Conservation (phyloP, 2,329 filamentous ascomycete species). For the Beauveria bassiana region DNA sequence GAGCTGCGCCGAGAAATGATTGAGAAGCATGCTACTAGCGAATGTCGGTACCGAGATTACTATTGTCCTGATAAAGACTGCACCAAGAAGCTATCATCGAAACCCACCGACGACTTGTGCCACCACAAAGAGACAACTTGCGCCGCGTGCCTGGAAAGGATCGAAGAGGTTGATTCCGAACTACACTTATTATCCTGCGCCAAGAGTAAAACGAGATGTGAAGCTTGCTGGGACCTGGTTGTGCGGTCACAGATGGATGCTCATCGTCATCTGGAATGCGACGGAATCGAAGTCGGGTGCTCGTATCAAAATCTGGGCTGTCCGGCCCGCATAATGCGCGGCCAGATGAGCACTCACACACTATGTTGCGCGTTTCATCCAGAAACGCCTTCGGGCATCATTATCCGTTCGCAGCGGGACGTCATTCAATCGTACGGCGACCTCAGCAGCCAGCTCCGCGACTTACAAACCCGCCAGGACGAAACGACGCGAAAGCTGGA, state of each 20-base stretch:
- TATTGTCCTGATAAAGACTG: constrained; percentile 49
- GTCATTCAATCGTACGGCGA: constrained; percentile 37
- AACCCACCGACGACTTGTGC: constrained; percentile 44
- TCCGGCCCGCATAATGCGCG: constrained; percentile 25
- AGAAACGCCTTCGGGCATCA: constrained; percentile 41
- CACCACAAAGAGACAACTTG: constrained; percentile 46
- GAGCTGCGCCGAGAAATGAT: constrained; percentile 46
- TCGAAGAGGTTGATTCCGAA: constrained; percentile 37
- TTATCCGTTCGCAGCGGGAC: constrained; percentile 39
- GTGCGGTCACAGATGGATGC: constrained; percentile 36
- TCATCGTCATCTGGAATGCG: constrained; percentile 42
- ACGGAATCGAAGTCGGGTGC: constrained; percentile 44
- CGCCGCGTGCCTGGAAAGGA: constrained; percentile 42
- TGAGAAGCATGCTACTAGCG: constrained; percentile 46
- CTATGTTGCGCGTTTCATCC: constrained; percentile 43
- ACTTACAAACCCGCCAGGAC: constrained; percentile 26
- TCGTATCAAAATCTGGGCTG: constrained; percentile 30
- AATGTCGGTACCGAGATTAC: constrained; percentile 49
- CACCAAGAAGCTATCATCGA: constrained; percentile 41
- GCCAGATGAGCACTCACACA: constrained; percentile 37
- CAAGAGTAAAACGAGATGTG: constrained; percentile 40
- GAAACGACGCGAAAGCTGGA: constrained; percentile 25
- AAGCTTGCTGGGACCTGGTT: constrained; percentile 38
- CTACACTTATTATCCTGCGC: constrained; percentile 34
- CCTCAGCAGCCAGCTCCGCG: constrained; percentile 27